These are phyloP conservation scores for Ceratocystis diversiconidia DNA, from an alignment of 2,329 filamentous ascomycete species.

Conservation along the genomic window DNA sequence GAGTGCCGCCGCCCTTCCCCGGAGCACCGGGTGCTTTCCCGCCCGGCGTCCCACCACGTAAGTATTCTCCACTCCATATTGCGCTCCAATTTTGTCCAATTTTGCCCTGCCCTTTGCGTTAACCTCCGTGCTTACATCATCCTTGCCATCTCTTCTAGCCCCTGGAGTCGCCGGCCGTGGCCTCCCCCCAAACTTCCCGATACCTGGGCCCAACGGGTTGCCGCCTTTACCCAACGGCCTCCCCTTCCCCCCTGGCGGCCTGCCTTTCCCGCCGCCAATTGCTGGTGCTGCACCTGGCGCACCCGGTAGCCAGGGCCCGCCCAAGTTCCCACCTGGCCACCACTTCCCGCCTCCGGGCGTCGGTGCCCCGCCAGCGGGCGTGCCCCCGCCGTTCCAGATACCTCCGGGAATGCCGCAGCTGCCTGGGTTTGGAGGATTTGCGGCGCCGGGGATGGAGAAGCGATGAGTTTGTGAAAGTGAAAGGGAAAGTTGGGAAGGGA, in stretches of 20 bases:
- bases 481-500: background rate
- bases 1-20: conserved; percentile 26
- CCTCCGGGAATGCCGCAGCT: conserved; percentile 20
- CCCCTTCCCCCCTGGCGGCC: conserved; percentile 29
- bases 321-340: conserved; percentile 20
- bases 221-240: conserved; percentile 30
- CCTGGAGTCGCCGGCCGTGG: conserved; percentile 38
- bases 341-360: conserved; percentile 25
- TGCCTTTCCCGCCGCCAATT: conserved; percentile 24
- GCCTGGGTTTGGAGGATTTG: conserved; percentile 19
- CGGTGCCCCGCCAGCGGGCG: conserved; percentile 22
- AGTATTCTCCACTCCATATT: conserved; percentile 23
- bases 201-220: conserved; percentile 28
- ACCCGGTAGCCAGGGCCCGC: conserved; percentile 23
- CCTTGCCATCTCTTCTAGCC: conserved; percentile 26
- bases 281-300: conserved; percentile 28
- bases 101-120: background rate
- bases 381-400: conserved; percentile 20
- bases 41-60: conserved; percentile 36
- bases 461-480: conserved; percentile 18
- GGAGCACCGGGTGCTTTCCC: conserved; percentile 28
- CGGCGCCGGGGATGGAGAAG: conserved; percentile 27
- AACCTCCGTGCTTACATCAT: background rate
- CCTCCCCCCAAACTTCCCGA: conserved; percentile 33
- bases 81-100: conserved; percentile 15